Evolutionary conservation across 345 rosid species (phyloP).

Genomic region (Syzygium jambos): DNA sequence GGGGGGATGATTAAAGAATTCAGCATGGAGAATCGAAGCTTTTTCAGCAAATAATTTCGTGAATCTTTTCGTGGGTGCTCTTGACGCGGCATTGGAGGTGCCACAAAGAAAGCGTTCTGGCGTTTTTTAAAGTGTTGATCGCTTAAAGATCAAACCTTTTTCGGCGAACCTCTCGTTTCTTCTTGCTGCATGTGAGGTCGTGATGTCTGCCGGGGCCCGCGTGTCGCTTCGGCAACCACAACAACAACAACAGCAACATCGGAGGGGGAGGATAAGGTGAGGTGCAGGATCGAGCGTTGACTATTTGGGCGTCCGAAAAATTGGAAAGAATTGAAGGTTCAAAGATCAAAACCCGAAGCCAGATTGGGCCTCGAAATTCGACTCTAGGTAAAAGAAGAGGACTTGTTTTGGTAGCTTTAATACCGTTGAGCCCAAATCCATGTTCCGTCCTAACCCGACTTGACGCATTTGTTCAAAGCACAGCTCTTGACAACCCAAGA

Average conservation of each 20-base stretch:
- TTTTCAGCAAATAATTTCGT: not conserved
- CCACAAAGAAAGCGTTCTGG: not conserved
- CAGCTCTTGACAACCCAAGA: no score
- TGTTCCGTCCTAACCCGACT: not conserved
- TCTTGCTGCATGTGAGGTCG: not conserved
- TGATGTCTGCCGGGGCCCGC: not conserved
- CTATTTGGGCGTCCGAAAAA: not conserved
- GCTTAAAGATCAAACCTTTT: not conserved
- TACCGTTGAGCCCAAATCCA: not conserved
- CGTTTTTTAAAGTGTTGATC: not conserved
- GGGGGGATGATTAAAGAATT: not conserved
- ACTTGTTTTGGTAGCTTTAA: not conserved
- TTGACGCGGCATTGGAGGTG: not conserved
- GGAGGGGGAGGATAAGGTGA: not conserved
- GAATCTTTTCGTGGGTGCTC: not conserved
- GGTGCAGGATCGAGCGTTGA: not conserved
- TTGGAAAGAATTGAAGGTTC: no score
- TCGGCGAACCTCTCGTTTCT: not conserved
- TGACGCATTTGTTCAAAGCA: fast-evolving
- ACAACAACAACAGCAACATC: no score
- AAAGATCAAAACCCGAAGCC: not conserved
- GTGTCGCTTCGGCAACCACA: not conserved
- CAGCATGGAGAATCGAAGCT: not conserved
- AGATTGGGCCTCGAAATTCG: not conserved
- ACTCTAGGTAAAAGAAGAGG: not conserved